Base-by-base conservation (phyloP, 2,329 filamentous ascomycete genomes). In the Pyrenophora tritici-repentis region DNA sequence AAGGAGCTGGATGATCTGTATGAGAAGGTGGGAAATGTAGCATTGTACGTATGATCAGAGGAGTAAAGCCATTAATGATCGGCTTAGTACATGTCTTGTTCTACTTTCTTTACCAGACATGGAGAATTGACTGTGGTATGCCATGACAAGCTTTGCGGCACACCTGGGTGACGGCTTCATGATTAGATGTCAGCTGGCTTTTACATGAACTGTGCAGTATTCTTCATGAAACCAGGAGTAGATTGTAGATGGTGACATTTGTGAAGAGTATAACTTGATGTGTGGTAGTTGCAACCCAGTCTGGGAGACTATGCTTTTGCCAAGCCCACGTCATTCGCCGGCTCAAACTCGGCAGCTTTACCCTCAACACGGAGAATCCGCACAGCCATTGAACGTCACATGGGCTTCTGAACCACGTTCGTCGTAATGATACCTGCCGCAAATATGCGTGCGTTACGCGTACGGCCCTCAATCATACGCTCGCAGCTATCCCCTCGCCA, bases 381-480 rank as follows among this genome's bases (percentile, higher is more conserved):
- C 37, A 42, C 52, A 55, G 53, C 56, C 54, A 58, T 59, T 58
- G 56, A 58, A 43, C 43, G 47, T 57, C 53, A 39, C 42, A 56
- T 53, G 61, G 56, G 59, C 63, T 51, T 51, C 29, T 50, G 53
- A 42, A 47, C 51, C 24, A 58, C 59, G 45, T 49, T 59, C 56
- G 26, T 37, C 49, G 63, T 40, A 37, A 70, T 71, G 63, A 64
- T 56, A 3, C 44, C 54, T 51, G 65, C 66, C 52, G 65, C 58
- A 16, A 55, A 53, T 18, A 61, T 69, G 61, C 68, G 68, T 48
- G 58, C 62, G 48, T 18, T 70, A 9, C 63, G 63, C 55, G 50
- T 66, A 32, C 65, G 64, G 42, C 65, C 66, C 29, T 59, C 59
- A 9, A 47, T 63, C 32, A 43, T 53, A 31, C 63, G 56, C 36